phyloP scores from a whole-genome alignment of 345 rosid genomes.

The Citrus unshiu region DNA sequence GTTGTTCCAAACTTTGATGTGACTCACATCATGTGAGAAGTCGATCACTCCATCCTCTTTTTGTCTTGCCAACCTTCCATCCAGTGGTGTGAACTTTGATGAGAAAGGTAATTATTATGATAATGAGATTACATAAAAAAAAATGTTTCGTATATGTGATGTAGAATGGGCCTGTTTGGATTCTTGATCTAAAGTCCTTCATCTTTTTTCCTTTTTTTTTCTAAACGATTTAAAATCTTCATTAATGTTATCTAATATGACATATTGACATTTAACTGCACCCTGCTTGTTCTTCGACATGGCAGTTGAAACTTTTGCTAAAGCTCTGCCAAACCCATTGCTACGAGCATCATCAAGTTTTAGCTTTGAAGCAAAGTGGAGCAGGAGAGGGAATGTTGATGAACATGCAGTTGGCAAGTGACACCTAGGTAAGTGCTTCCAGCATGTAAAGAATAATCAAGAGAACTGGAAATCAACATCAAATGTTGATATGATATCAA shows the following conservation, averaged over 20 bases:
- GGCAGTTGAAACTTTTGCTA: not conserved
- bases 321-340: not conserved
- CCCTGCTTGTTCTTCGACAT: no score
- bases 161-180: not conserved
- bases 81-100: not conserved
- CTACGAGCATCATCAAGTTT: not conserved
- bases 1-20: not conserved
- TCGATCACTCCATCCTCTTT: not conserved
- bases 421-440: not conserved
- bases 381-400: not conserved
- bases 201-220: not conserved
- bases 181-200: not conserved
- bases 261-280: no score
- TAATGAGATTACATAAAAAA: no score
- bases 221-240: no score
- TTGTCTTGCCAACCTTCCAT: not conserved
- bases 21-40: not conserved
- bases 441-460: not conserved
- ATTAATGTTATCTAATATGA: no score
- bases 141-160: no score
- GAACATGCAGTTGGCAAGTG: not conserved
- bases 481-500: not conserved
- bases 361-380: not conserved
- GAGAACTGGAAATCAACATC: not conserved
- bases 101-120: not conserved